These are phyloP conservation scores for Lyophyllum decastes DNA, from an alignment of 768 basidiomycete species.

Conservation along the genomic window DNA sequence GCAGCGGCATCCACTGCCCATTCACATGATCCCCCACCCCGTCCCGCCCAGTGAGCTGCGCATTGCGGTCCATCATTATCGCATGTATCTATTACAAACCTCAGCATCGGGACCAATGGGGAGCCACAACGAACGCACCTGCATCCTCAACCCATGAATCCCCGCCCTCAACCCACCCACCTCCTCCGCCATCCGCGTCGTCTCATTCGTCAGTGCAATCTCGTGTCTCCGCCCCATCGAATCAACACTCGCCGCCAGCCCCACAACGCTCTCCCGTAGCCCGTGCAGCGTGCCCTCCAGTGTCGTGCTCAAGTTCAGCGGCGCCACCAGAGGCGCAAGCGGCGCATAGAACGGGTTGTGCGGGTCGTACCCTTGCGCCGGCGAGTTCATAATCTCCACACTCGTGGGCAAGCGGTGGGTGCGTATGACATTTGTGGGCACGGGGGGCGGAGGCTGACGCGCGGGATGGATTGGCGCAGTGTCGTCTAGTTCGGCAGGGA, in stretches of 20 bases:
- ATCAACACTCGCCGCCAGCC: slow-evolving; percentile 61
- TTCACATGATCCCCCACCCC: slow-evolving; percentile 18
- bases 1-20: slow-evolving; percentile 18
- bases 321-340: slow-evolving; percentile 43
- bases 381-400: slow-evolving; percentile 1
- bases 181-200: slow-evolving; percentile 72
- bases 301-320: slow-evolving; percentile 61
- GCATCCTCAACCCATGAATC: slow-evolving; percentile 78
- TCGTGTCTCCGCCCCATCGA: slow-evolving; percentile 64
- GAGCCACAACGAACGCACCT: slow-evolving; percentile 44
- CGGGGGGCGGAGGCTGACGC: neutral
- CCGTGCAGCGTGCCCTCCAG: slow-evolving; percentile 62
- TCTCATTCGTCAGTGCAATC: slow-evolving; percentile 70
- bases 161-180: slow-evolving; percentile 66
- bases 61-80: slow-evolving; percentile 78
- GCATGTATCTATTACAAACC: slow-evolving; percentile 50
- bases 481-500: slow-evolving; percentile 17
- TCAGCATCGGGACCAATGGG: neutral
- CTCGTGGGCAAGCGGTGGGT: slow-evolving; percentile 2
- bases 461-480: neutral
- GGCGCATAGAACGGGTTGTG: slow-evolving; percentile 7
- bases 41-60: slow-evolving; percentile 50
- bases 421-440: neutral
- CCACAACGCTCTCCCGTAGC: slow-evolving; percentile 59
- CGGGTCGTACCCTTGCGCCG: slow-evolving; percentile 1